These are phyloP conservation scores for Leccinum imitatum DNA, from an alignment of 768 basidiomycete species.

Conservation along the genomic window DNA sequence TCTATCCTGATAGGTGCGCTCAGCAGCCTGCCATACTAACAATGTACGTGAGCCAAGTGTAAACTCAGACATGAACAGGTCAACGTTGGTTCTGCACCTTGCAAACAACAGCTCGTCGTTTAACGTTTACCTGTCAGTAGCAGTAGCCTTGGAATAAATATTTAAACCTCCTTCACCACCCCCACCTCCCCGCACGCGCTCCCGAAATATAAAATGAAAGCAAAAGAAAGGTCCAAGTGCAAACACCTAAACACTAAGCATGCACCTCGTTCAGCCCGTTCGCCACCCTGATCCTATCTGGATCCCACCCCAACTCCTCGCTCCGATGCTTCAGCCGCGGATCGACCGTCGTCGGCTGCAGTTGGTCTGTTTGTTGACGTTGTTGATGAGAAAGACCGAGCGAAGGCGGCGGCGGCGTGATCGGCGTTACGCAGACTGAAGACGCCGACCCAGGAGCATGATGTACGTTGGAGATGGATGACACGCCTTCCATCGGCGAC, in stretches of 20 bases:
- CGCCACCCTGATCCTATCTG: slow-evolving; percentile 16
- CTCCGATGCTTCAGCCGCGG: slow-evolving; percentile 32
- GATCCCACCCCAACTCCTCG: slow-evolving; percentile 31
- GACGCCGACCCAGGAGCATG: slow-evolving; percentile 22
- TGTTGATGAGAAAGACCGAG: not conserved
- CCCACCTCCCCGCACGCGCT: not conserved
- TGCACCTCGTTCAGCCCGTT: slow-evolving; percentile 21
- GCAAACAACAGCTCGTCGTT: not conserved
- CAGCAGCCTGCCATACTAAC: too few species aligned
- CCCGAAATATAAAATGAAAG: not conserved
- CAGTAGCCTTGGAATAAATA: slow-evolving; percentile 25
- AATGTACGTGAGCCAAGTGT: too few species aligned
- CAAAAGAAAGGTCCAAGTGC: not conserved
- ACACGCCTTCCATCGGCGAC: slow-evolving; percentile 36
- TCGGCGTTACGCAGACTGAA: slow-evolving; percentile 32
- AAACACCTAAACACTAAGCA: slow-evolving; percentile 6
- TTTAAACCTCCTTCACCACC: not conserved
- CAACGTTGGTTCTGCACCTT: too few species aligned
- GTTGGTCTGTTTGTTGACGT: not conserved
- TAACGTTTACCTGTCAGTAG: not conserved
- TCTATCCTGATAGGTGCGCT: too few species aligned
- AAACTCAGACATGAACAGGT: too few species aligned
- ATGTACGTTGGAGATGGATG: slow-evolving; percentile 8
- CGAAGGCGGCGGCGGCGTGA: slow-evolving; percentile 34
- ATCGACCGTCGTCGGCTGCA: slow-evolving; percentile 18